These are phyloP conservation scores for Xylariaceae sp. DNA, from an alignment of 2,329 filamentous ascomycete genomes.

Conservation along the genomic window DNA sequence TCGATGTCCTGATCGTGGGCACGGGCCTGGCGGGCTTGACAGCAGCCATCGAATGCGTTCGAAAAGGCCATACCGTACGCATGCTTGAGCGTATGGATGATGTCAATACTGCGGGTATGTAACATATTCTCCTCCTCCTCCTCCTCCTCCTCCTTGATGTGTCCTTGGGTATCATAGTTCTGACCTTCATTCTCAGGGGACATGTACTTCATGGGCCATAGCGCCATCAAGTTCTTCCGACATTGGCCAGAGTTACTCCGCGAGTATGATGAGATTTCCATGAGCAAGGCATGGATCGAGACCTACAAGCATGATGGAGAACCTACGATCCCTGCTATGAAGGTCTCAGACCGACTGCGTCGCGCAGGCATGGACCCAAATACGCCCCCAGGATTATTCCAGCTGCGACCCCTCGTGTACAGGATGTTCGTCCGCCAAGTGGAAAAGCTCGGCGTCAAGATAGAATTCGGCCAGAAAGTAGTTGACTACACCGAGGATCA, in stretches of 20 bases:
- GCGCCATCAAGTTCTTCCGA: slow-evolving; percentile 49
- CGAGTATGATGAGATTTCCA: slow-evolving; percentile 47
- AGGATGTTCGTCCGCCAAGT: slow-evolving; percentile 49
- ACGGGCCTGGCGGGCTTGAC: slow-evolving; percentile 56
- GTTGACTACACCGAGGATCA: slow-evolving; percentile 46
- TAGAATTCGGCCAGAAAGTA: slow-evolving; percentile 43
- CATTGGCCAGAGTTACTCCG: slow-evolving; percentile 49
- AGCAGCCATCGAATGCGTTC: slow-evolving; percentile 54
- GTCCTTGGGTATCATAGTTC: neutral
- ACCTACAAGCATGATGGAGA: slow-evolving; percentile 50
- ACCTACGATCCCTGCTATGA: slow-evolving; percentile 42
- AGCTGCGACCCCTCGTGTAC: slow-evolving; percentile 51
- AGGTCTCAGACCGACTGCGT: slow-evolving; percentile 45
- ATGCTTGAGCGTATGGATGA: slow-evolving; percentile 43
- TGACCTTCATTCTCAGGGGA: slow-evolving; percentile 37
- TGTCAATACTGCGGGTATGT: slow-evolving; percentile 47
- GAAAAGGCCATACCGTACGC: slow-evolving; percentile 51
- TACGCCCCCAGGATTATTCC: slow-evolving; percentile 49
- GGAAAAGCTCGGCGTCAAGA: slow-evolving; percentile 41
- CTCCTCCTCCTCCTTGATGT: neutral
- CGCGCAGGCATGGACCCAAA: slow-evolving; percentile 34
- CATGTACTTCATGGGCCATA: slow-evolving; percentile 56
- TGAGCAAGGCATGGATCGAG: slow-evolving; percentile 50
- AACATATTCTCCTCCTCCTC: neutral
- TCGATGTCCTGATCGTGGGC: slow-evolving; percentile 48